Evolutionary conservation across 2,329 filamentous ascomycete species (phyloP), one percentile per base, ranked within the genome.

Genomic region (Nigrospora sphaerica): DNA sequence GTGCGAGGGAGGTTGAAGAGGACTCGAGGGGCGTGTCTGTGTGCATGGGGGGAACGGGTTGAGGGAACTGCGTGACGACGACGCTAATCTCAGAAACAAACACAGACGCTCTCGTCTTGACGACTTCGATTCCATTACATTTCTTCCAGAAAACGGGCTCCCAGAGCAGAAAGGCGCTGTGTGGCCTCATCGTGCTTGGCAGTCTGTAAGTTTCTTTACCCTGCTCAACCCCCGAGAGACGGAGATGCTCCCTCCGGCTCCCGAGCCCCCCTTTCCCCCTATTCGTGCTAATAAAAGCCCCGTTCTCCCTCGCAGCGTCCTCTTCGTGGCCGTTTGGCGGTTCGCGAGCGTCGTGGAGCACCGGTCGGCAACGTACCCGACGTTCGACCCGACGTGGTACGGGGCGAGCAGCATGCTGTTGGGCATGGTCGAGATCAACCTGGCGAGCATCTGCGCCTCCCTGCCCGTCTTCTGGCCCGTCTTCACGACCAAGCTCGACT

Each of bases 401-500:
- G 53, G 45, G 7, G 47, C 52, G 5, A 38, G 46, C 9, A 50
- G 49, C 32, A 42, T 56, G 12, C 31, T 57, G 9, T 50, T 58
- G 4, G 55, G 50, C 17, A 45, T 48, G 31, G 33, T 55, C 13
- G 55, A 57, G 36, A 49, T 53, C n/a, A 53, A 50, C 38, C 39
- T 52, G 36, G 50, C 53, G 2, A 51, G 49, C 12, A 54, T 56
- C 41, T 58, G 58, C 49, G 59, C 60, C 3, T 62, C 57, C 38
- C 50, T 63, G 19, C 60, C 61, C 16, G 55, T 62, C 9, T 63
- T 62, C 56, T 63, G 57, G 57, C 61, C 61, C 6, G 51, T 59
- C 9, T 45, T 67, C 2, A 49, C 54, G 18, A 49, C 58, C 16
- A 46, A 47, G 9, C 32, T 63, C 33, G 58, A 55, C 45, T 54